Conservation (phyloP, 1,139 yeast species). For the Kurtzmaniella natalensis region DNA sequence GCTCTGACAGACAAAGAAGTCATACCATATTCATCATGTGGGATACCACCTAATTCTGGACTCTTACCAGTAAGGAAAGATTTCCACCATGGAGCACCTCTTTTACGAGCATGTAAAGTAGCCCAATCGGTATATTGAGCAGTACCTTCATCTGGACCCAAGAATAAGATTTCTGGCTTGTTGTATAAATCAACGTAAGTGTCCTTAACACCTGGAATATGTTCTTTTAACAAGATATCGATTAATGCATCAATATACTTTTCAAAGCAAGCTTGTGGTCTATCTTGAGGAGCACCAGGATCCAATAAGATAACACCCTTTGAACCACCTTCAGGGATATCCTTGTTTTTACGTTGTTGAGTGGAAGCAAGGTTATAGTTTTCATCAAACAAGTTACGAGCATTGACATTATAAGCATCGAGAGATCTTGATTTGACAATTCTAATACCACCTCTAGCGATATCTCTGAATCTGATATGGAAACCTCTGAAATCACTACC, state of each 20-base stretch:
- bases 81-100: slow-evolving; percentile 99
- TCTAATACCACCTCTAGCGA: slow-evolving; percentile 97
- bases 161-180: slow-evolving; percentile 83
- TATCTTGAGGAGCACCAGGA: slow-evolving; percentile 73
- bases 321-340: slow-evolving; percentile 98
- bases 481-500: slow-evolving; percentile 97
- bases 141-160: slow-evolving; percentile 99
- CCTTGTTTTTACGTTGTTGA: slow-evolving; percentile 95
- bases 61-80: slow-evolving; percentile 96
- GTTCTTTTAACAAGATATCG: slow-evolving; percentile 75
- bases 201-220: slow-evolving; percentile 76
- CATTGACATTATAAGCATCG: slow-evolving; percentile 84
- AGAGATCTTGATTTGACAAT: slow-evolving; percentile 83
- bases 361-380: slow-evolving; percentile 94
- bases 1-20: slow-evolving; percentile 93
- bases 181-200: slow-evolving; percentile 79
- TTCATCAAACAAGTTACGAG: slow-evolving; percentile 89
- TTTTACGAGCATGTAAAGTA: slow-evolving; percentile 84
- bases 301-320: slow-evolving; percentile 93
- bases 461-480: slow-evolving; percentile 95
- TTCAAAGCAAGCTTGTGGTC: slow-evolving; percentile 82
- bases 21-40: slow-evolving; percentile 98
- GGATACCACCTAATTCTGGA: slow-evolving; percentile 92
- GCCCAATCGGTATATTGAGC: slow-evolving; percentile 98
- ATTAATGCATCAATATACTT: slow-evolving; percentile 90